These are phyloP conservation scores for Pythium brachiatum DNA, from an alignment of 352 stramenopile species.

Conservation along the genomic window DNA sequence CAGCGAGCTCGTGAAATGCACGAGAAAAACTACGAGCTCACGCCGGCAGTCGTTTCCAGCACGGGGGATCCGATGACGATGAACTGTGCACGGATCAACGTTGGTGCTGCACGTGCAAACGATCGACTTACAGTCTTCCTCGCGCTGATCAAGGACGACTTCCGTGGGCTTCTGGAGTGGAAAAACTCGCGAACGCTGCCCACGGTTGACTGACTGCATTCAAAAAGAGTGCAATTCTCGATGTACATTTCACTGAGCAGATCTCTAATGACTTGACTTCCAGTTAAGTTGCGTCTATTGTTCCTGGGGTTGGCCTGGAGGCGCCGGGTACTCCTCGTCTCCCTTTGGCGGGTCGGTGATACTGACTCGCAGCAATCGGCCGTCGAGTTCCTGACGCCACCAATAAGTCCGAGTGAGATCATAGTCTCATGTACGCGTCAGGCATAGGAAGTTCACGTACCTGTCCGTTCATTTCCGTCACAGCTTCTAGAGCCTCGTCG, in stretches of 20 bases:
- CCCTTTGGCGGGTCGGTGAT: slow-evolving; percentile 53
- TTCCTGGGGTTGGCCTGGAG: background rate
- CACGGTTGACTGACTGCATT: slow-evolving; percentile 31
- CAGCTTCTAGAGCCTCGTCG: slow-evolving; percentile 65
- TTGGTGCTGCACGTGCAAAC: slow-evolving; percentile 67
- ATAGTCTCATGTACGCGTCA: background rate
- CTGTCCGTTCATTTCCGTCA: slow-evolving; percentile 80
- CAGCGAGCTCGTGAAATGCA: slow-evolving; percentile 83
- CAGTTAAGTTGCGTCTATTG: background rate
- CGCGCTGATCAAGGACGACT: slow-evolving; percentile 61
- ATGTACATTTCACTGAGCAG: background rate
- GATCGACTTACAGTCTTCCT: slow-evolving; percentile 65
- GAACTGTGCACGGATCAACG: slow-evolving; percentile 68
- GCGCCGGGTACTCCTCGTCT: slow-evolving; percentile 10
- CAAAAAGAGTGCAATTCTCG: background rate
- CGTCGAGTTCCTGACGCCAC: slow-evolving; percentile 54
- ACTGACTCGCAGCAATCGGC: slow-evolving; percentile 70
- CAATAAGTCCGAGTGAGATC: background rate
- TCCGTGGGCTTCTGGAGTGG: slow-evolving; percentile 69
- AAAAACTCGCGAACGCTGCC: slow-evolving; percentile 71
- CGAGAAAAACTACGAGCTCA: slow-evolving; percentile 88
- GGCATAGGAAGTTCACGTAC: slow-evolving; percentile 10
- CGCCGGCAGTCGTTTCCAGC: slow-evolving; percentile 44
- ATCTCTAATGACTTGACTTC: background rate
- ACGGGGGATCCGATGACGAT: slow-evolving; percentile 41